Evolutionary conservation across 208 protist genomes (phyloP), one percentile per base, ranked within the genome.

Genomic region (Trypanosoma rangeli): DNA sequence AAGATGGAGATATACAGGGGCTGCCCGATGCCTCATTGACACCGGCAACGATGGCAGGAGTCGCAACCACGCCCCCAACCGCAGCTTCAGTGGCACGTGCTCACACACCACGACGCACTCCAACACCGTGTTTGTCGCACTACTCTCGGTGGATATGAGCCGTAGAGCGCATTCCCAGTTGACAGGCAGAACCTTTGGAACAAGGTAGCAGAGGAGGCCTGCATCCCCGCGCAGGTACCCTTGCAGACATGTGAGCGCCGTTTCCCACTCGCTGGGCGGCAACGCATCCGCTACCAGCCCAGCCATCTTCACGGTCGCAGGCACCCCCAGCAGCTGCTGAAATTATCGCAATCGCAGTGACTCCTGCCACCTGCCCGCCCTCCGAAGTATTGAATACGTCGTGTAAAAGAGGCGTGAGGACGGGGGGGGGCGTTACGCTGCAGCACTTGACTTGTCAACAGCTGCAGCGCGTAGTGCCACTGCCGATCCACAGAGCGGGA

Each of bases 1-100:
- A 12, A 71, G 56, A 12, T 42, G 66, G 18, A 71, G 56, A 29
- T 71, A 71, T 0, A 74, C 59, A 5, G 69, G 59, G 24, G 69
- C 69, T 26, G 69, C 44, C 16, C 24, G 33, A 58, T 74, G 69
- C 39, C 31, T 59, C 69, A 74, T 66, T 3, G 69, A 74, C 8
- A 74, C 62, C 20, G 69, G 69, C 29, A 74, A 20, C 29, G 54
- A 68, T 48, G 69, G 69, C 46, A 66, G 49, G 39, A 74, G 37
- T 3, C 37, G 69, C 24, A 4, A 2, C 69, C 69, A 74, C 29
- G 59, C 58, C 44, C 42, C 58, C 48, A 68, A 52, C 20, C 69
- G 57, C 54, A 68, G 7, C 12, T 0, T 3, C 59, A 74, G 39
- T 18, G 69, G 69, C 29, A 68, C 69, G 13, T 55, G 29, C 26